Evolutionary conservation across 2,329 filamentous ascomycete genomes (phyloP).

Genomic region (Thelonectria rubi): DNA sequence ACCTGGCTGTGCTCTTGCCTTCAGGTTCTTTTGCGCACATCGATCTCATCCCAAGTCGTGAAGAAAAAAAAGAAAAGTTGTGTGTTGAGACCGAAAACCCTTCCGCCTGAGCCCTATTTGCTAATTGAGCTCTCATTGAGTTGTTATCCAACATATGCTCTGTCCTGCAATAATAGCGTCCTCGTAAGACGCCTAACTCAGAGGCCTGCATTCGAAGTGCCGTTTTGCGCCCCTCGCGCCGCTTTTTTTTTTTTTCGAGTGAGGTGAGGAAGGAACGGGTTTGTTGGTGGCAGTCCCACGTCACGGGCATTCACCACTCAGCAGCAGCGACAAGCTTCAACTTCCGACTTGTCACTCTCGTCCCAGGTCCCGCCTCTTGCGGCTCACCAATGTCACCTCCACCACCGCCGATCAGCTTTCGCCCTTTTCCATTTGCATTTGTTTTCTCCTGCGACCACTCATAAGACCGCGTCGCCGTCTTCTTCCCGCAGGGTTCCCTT

Average conservation of each 20-base stretch:
- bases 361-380: constrained; percentile 17
- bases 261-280: constrained; percentile 6
- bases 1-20: background rate
- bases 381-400: constrained; percentile 16
- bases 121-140: too few species aligned
- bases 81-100: background rate
- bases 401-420: background rate
- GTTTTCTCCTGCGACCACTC: background rate
- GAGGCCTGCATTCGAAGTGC: constrained; percentile 10
- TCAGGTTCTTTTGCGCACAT: background rate
- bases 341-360: constrained; percentile 11
- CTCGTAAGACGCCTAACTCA: constrained; percentile 7
- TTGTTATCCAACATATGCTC: background rate
- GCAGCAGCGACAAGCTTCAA: constrained; percentile 12
- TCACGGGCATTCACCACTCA: constrained; percentile 4
- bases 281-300: constrained; percentile 20
- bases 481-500: constrained; percentile 1
- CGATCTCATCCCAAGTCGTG: background rate
- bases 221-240: constrained; percentile 12
- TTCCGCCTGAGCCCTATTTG: background rate
- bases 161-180: constrained; percentile 14
- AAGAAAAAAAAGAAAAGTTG: background rate
- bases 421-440: background rate
- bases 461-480: background rate
- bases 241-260: constrained; percentile 18